Evolutionary conservation across 2,329 filamentous ascomycete species (phyloP), one percentile per base, ranked within the genome.

Genomic region (Xylaria sp.): DNA sequence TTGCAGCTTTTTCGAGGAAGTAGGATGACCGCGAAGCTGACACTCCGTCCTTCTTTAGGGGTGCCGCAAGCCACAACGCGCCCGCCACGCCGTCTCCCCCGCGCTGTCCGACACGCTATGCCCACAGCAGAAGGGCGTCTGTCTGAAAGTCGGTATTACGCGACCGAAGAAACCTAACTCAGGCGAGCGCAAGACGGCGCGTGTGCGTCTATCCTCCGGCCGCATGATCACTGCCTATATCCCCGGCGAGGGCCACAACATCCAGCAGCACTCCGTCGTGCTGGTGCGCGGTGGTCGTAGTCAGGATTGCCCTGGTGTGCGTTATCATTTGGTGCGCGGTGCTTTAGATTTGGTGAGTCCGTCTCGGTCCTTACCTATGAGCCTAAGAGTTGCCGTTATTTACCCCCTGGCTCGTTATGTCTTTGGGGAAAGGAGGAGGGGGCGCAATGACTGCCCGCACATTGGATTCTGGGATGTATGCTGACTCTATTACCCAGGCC

Each of bases 151-250:
- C 69, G 94, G 93, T 77, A 93, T 94, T 75, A 94, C 92, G 75
- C 94, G 96, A 78, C 96, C 96, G 65, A 99, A 99, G 90, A 99
- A 99, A 83, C 96, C 96, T 73, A 99, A 99, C 82, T 99, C 96
- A 32, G 96, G 94, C 64, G 94, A 98, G 86, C 87, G 96, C 71
- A 99, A 99, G 85, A 96, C 93, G 66, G 95, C 95, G 2, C 93
- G 95, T 85, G 91, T 99, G 21, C 87, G 94, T 74, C 84, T 99
- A 79, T 96, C 92, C 68, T 94, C 89, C 71, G 96, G 96, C 64
- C 93, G 90, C 78, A 88, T 97, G 67, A 86, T 99, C 71, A 97
- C 93, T 67, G 93, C 93, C 30, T 98, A 98, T 84, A 98, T 99
- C 77, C 94, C 94, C 39, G 96, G 96, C 61, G 95, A 98, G 88